Evolutionary conservation across 2,329 filamentous ascomycete species (phyloP), one percentile per base, ranked within the genome.

Genomic region (Pyrenophora seminiperda): DNA sequence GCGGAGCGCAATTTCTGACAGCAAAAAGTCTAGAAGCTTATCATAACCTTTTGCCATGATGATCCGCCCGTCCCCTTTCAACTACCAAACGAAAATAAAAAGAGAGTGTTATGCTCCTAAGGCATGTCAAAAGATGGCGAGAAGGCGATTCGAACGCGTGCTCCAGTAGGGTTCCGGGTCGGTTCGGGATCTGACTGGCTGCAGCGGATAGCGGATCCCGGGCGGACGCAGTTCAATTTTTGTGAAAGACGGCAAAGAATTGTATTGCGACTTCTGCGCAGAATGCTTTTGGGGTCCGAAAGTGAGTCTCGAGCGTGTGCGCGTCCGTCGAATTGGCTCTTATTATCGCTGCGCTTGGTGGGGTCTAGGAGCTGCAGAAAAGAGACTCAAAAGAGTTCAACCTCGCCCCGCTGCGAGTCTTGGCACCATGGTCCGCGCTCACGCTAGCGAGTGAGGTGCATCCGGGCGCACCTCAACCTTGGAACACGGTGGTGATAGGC

Each of bases 1-100:
- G 58, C 77, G 78, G 38, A 85, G 75, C 18, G 83, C 83, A 66
- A 86, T 79, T 68, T 84, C 80, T 52, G 79, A 77, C 39, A 86
- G 73, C 47, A 86, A 64, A 70, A 77, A 81, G 63, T 84, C 78
- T 54, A 86, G 76, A 57, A 87, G 71, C 41, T 79, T 76, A 64
- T 83, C 82, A 52, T 84, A 73, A 46, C 79, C 79, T 50, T 58
- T 57, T 55, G 66, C 59, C 68, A 72, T 71, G n/a, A 29, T 57
- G 29, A 30, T 48, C 47, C 50, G 20, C 48, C 49, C 59, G 43
- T 53, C 57, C 58, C 56, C 60, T 52, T 56, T 29, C 62, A 47
- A 39, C 59, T 58, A 34, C 49, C 33, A 31, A 20, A 41, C 40
- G 41, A 24, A 41, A 53, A 33, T 41, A 33, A 48, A 59, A 51